phyloP scores from a whole-genome alignment of 1,284 basidiomycete species.

The Rhizoctonia solani region DNA sequence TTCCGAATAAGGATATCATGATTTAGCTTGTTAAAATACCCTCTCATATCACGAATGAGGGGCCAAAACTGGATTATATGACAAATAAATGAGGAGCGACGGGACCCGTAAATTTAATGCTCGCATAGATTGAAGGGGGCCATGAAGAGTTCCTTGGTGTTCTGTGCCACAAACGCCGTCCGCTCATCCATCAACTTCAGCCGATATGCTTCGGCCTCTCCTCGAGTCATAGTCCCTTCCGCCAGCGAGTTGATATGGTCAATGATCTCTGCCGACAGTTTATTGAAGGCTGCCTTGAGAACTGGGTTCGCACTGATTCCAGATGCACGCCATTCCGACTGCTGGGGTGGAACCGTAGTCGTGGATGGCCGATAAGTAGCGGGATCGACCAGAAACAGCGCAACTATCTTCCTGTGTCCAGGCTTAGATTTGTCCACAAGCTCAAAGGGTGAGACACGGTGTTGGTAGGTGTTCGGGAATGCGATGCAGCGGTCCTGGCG shows the following conservation, averaged over 20 bases:
- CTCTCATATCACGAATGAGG: no score
- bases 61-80: no score
- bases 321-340: conserved; percentile 12
- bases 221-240: not conserved
- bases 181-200: conserved; percentile 12
- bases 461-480: conserved; percentile 60
- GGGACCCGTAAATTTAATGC: no score
- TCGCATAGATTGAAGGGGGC: not conserved
- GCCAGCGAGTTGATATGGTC: not conserved
- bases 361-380: conserved; percentile 39
- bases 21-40: no score
- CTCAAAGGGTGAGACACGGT: conserved; percentile 44
- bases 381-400: conserved; percentile 43
- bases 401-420: conserved; percentile 42
- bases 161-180: conserved; percentile 1
- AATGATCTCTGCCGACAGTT: conserved; percentile 1
- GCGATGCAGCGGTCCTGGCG: conserved; percentile 49
- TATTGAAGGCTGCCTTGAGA: not conserved
- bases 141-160: not conserved
- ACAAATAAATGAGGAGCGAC: no score
- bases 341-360: conserved; percentile 41
- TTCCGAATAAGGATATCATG: no score
- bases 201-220: conserved; percentile 6
- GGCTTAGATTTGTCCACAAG: conserved; percentile 40
- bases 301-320: not conserved